phyloP scores from a whole-genome alignment of 2,329 filamentous ascomycete genomes.

The Harringtonia lauricola region DNA sequence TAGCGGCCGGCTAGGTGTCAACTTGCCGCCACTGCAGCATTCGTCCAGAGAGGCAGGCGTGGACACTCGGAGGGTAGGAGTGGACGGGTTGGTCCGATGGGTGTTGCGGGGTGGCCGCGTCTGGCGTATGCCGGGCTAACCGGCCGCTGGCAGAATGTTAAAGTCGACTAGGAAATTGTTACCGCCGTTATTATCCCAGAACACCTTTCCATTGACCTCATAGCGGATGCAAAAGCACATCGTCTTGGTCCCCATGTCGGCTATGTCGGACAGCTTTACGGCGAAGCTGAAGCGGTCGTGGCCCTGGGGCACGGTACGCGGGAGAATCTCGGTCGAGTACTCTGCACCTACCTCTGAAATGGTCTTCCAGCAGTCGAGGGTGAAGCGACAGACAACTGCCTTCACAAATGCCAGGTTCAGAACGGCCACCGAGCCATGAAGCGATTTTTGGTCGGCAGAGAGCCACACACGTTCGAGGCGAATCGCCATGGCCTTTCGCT shows the following conservation, averaged over 20 bases:
- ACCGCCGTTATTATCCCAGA: slow-evolving; percentile 86
- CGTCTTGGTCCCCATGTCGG: slow-evolving; percentile 85
- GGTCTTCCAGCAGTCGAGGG: slow-evolving; percentile 96
- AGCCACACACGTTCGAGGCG: slow-evolving; percentile 81
- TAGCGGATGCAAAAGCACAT: slow-evolving; percentile 89
- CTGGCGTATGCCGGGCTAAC: too few species aligned
- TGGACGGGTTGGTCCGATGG: too few species aligned
- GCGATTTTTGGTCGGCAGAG: slow-evolving; percentile 73
- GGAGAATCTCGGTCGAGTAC: slow-evolving; percentile 66
- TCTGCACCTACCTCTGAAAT: slow-evolving; percentile 90
- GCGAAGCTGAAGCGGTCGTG: slow-evolving; percentile 88
- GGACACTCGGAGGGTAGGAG: too few species aligned
- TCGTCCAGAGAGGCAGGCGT: too few species aligned
- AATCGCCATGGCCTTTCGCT: slow-evolving; percentile 54
- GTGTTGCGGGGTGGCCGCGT: too few species aligned
- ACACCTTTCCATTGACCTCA: slow-evolving; percentile 69
- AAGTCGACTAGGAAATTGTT: slow-evolving; percentile 95
- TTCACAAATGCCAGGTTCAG: slow-evolving; percentile 88
- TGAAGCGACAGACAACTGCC: slow-evolving; percentile 82
- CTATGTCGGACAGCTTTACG: slow-evolving; percentile 84
- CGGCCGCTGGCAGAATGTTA: slow-evolving; percentile 32
- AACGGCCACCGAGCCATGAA: slow-evolving; percentile 75
- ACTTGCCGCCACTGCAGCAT: too few species aligned
- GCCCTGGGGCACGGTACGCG: slow-evolving; percentile 47
- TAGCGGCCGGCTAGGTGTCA: too few species aligned